Conservation (phyloP, 345 rosid genomes). For the Arabis alpina region DNA sequence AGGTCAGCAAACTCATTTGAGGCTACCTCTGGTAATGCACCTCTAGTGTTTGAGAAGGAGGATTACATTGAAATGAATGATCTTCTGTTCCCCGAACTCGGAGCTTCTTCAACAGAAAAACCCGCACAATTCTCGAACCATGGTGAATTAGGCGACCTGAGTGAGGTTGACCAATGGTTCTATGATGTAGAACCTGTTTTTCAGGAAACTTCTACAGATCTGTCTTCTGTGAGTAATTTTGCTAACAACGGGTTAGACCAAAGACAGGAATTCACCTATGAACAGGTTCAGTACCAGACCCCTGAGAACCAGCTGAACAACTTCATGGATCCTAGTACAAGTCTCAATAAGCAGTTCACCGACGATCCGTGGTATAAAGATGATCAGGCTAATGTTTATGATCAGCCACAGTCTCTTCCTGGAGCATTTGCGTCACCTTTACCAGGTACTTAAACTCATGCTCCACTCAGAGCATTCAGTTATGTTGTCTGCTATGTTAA, state of each 20-base stretch:
- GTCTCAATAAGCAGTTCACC: slow-evolving; percentile 20
- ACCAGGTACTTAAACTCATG: slow-evolving; percentile 39
- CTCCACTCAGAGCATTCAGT: slow-evolving; percentile 8
- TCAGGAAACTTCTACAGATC: slow-evolving; percentile 25
- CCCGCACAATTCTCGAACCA: slow-evolving; percentile 15
- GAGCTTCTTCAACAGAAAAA: slow-evolving; percentile 27
- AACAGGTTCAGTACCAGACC: slow-evolving; percentile 28
- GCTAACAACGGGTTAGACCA: slow-evolving; percentile 22
- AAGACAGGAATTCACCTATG: slow-evolving; percentile 5
- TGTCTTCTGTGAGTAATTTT: slow-evolving; percentile 14
- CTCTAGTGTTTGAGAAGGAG: slow-evolving; percentile 41
- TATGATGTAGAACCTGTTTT: slow-evolving; percentile 31
- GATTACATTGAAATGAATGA: slow-evolving; percentile 91
- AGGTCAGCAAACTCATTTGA: slow-evolving; percentile 18
- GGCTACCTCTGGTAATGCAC: slow-evolving; percentile 22
- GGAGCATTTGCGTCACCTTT: slow-evolving; percentile 31
- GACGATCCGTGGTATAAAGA: slow-evolving; percentile 36
- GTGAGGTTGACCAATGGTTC: slow-evolving; percentile 43
- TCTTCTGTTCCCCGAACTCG: slow-evolving; percentile 54
- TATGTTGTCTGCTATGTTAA: neutral
- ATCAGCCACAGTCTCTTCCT: slow-evolving; percentile 21
- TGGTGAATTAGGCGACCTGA: slow-evolving; percentile 26
- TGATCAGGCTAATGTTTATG: slow-evolving; percentile 33
- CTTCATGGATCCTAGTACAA: slow-evolving; percentile 37
- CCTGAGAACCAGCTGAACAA: slow-evolving; percentile 23